These are phyloP conservation scores for Tetracentron sinense DNA, from an alignment of 164 flowering plant genomes.

Conservation along the genomic window DNA sequence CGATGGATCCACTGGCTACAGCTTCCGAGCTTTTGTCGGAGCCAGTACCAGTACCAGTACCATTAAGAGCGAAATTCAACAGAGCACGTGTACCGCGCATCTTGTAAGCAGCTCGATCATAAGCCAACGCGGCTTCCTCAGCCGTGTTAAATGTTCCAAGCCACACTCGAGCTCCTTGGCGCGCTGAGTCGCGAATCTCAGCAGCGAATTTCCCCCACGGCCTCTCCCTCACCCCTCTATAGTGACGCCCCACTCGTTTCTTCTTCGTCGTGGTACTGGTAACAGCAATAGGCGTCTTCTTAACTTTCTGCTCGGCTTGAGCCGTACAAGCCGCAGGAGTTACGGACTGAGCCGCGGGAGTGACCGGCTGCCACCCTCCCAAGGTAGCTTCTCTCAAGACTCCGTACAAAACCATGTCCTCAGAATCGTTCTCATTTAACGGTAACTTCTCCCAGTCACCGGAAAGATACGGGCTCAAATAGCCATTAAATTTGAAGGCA, in stretches of 20 bases:
- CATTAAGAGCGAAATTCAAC: constrained; percentile 19
- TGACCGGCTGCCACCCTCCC: constrained; percentile 14
- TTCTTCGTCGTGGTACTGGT: constrained; percentile 14
- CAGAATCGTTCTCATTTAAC: constrained; percentile 25
- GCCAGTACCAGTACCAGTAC: neutral
- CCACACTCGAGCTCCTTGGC: constrained; percentile 27
- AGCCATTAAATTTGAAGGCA: constrained; percentile 3
- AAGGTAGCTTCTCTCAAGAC: constrained; percentile 21
- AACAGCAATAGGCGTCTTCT: neutral
- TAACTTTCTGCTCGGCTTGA: neutral
- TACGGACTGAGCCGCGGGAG: neutral
- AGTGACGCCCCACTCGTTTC: constrained; percentile 12
- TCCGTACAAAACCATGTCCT: constrained; percentile 24
- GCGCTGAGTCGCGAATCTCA: constrained; percentile 29
- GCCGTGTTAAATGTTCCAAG: no score
- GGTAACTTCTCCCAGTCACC: constrained; percentile 25
- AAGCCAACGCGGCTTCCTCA: no score
- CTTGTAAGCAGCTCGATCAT: constrained; percentile 29
- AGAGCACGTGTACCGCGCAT: constrained; percentile 31
- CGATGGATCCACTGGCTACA: neutral
- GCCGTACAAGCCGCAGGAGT: neutral
- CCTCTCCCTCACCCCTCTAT: constrained; percentile 29
- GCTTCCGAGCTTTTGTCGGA: constrained; percentile 8
- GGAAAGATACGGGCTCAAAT: constrained; percentile 12
- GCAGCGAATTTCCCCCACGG: no score